phyloP scores from a whole-genome alignment of 805 yeast species.

The Myxozyma neglecta region DNA sequence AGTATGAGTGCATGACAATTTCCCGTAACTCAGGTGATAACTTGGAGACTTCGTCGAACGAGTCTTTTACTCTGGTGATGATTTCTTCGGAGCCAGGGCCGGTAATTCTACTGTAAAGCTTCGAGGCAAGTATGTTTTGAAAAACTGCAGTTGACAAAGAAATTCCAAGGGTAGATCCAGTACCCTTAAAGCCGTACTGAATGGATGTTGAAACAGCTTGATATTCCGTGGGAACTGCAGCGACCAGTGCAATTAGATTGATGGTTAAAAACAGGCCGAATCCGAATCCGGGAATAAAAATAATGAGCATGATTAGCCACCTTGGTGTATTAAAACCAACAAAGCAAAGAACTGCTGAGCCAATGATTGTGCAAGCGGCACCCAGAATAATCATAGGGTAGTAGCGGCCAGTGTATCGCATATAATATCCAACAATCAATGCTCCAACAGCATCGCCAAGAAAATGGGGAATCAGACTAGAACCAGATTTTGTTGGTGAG shows the following conservation, averaged over 20 bases:
- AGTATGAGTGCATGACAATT: constrained; percentile 14
- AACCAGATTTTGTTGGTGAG: constrained; percentile 57
- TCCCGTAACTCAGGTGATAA: constrained; percentile 19
- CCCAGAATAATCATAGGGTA: constrained; percentile 27
- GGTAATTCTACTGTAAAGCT: constrained; percentile 29
- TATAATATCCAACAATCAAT: constrained; percentile 61
- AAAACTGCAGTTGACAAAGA: constrained; percentile 57
- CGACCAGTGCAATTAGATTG: constrained; percentile 61
- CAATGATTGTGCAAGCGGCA: constrained; percentile 14
- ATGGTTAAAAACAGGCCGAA: constrained; percentile 58
- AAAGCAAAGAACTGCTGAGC: constrained; percentile 16
- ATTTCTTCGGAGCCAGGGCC: constrained; percentile 30
- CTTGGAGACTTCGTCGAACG: constrained; percentile 13
- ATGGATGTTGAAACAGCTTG: constrained; percentile 77
- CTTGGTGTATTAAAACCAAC: constrained; percentile 22
- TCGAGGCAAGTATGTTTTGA: constrained; percentile 44
- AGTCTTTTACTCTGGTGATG: constrained; percentile 19
- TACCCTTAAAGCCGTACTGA: constrained; percentile 69
- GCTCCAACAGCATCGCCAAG: constrained; percentile 69
- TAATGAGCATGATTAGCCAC: constrained; percentile 8
- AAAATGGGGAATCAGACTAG: constrained; percentile 54
- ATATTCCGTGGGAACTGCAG: constrained; percentile 56
- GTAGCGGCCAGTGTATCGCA: constrained; percentile 58
- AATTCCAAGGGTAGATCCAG: constrained; percentile 70
- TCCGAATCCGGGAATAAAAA: constrained; percentile 56